A percentile compares a stretch with the other conserved stretches of the same genome.
phyloP scores from a whole-genome alignment of 2,329 filamentous ascomycete species.

The Aspergillus quadricinctus region DNA sequence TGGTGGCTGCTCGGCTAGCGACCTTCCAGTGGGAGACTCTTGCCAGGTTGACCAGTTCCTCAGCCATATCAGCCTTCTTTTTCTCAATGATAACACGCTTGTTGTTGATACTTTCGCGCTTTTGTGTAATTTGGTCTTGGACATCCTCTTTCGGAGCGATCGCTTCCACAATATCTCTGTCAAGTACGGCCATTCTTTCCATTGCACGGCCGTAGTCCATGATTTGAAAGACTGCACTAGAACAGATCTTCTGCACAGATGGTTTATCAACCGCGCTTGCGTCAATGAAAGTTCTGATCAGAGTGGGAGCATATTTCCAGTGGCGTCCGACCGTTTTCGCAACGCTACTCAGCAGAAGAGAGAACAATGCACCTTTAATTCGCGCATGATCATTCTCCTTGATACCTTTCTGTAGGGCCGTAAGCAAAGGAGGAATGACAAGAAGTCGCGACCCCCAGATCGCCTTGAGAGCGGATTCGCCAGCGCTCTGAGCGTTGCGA shows the following conservation, averaged over 20 bases:
- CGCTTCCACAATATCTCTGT: conserved; percentile 64
- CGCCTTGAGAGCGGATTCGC: conserved; percentile 88
- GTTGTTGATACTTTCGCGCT: conserved; percentile 68
- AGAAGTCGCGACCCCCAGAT: conserved; percentile 82
- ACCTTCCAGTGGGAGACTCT: conserved; percentile 93
- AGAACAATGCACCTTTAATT: conserved; percentile 93
- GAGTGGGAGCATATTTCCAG: conserved; percentile 89
- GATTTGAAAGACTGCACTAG: conserved; percentile 75
- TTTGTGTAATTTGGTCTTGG: conserved; percentile 49
- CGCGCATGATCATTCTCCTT: conserved; percentile 77
- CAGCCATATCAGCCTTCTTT: conserved; percentile 74
- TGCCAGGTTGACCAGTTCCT: conserved; percentile 74
- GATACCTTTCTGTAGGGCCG: conserved; percentile 72
- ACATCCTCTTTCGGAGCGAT: conserved; percentile 69
- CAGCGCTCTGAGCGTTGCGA: conserved; percentile 84
- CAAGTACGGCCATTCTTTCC: conserved; percentile 78
- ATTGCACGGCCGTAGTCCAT: conserved; percentile 88
- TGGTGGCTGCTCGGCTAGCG: conserved; percentile 80
- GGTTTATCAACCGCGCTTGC: conserved; percentile 88
- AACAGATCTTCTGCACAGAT: conserved; percentile 85
- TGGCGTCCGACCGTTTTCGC: conserved; percentile 83
- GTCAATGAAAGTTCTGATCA: conserved; percentile 85
- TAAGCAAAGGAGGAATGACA: conserved; percentile 82
- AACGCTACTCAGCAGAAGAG: conserved; percentile 80
- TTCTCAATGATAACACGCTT: conserved; percentile 74